phyloP scores from a whole-genome alignment of 306 rosid species.

The Rosa multiflora region DNA sequence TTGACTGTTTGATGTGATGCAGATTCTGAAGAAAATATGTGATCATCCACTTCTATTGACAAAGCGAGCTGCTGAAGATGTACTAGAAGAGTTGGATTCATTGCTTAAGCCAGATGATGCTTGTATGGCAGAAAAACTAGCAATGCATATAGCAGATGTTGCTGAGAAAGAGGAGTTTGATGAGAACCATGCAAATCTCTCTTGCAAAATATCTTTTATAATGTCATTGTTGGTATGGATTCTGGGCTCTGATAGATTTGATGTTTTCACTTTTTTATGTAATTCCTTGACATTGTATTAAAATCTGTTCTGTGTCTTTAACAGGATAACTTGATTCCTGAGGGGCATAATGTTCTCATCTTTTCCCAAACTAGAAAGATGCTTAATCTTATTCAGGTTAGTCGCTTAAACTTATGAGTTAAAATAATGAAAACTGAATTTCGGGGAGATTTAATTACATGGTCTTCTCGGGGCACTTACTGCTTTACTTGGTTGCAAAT shows the following conservation, averaged over 20 bases:
- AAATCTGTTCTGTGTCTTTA: slow-evolving; percentile 17
- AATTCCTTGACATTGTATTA: slow-evolving; percentile 14
- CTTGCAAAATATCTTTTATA: slow-evolving; percentile 85
- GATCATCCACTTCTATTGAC: slow-evolving; percentile 91
- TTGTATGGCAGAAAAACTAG: slow-evolving; percentile 66
- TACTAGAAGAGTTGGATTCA: slow-evolving; percentile 84
- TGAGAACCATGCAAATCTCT: slow-evolving; percentile 53
- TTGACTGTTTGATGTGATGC: slow-evolving; percentile 23
- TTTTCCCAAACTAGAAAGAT: slow-evolving; percentile 97
- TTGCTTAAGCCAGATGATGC: slow-evolving; percentile 66
- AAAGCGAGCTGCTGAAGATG: slow-evolving; percentile 92
- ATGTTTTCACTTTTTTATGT: slow-evolving; percentile 9
- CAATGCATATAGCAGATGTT: slow-evolving; percentile 75
- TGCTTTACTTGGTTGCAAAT: background rate
- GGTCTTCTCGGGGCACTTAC: background rate
- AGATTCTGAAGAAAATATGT: slow-evolving; percentile 91
- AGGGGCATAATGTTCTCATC: slow-evolving; percentile 83
- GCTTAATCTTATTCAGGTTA: slow-evolving; percentile 92
- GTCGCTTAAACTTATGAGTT: slow-evolving; percentile 12
- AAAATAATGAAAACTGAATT: background rate
- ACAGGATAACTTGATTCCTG: slow-evolving; percentile 67
- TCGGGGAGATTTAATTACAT: background rate
- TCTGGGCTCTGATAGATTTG: slow-evolving; percentile 9
- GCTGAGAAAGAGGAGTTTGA: slow-evolving; percentile 59
- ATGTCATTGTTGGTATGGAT: slow-evolving; percentile 72